Conservation (phyloP, 805 yeast genomes). For the Saccharomycopsis sp. region DNA sequence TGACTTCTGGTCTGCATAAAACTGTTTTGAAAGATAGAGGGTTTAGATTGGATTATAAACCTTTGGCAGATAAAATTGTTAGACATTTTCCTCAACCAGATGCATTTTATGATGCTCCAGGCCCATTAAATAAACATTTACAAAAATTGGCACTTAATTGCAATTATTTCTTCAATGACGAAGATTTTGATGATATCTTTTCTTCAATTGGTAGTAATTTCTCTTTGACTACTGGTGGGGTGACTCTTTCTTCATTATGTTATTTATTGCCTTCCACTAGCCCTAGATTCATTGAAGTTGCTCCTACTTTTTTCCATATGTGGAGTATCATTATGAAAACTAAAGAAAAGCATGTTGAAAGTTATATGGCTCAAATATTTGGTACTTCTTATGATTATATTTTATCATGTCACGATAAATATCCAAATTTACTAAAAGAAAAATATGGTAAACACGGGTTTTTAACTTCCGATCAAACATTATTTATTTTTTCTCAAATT, state of each 20-base stretch:
- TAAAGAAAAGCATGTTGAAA: conserved; percentile 46
- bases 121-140: conserved; percentile 28
- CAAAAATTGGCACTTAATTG: conserved; percentile 44
- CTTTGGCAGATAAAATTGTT: conserved; percentile 24
- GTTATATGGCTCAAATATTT: conserved; percentile 52
- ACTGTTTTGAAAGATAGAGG: conserved; percentile 23
- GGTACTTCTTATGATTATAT: conserved; percentile 49
- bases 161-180: conserved; percentile 40
- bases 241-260: conserved; percentile 41
- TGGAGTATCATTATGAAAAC: conserved; percentile 50
- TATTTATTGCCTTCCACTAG: conserved; percentile 39
- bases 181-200: conserved; percentile 36
- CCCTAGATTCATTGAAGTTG: conserved; percentile 39
- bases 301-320: conserved; percentile 59
- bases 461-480: conserved; percentile 51
- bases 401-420: conserved; percentile 24
- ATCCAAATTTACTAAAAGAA: conserved; percentile 24
- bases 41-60: conserved; percentile 28
- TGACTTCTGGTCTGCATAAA: conserved; percentile 36
- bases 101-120: conserved; percentile 32
- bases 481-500: conserved; percentile 47
- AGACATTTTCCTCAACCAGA: conserved; percentile 37
- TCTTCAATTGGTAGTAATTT: conserved; percentile 40
- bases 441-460: conserved; percentile 48
- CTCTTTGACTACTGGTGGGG: conserved; percentile 41